A percentile compares a stretch with the other conserved stretches of the same genome.
phyloP scores from a whole-genome alignment of 306 rosid species.

The Prunus davidiana region DNA sequence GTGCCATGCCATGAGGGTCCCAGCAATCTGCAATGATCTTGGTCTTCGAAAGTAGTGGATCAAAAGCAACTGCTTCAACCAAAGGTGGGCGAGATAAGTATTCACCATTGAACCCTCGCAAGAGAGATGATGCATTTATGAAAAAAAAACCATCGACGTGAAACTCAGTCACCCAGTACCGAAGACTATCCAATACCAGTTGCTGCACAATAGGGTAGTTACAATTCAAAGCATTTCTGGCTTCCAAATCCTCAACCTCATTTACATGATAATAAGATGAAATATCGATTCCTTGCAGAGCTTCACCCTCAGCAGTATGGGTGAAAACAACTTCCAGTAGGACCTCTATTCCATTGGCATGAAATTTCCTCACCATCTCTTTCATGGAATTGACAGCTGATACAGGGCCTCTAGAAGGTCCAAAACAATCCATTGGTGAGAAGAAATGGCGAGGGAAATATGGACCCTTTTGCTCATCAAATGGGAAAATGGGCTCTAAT shows the following conservation, averaged over 20 bases:
- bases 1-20: constrained; percentile 55
- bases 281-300: constrained; percentile 79
- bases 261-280: constrained; percentile 50
- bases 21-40: constrained; percentile 79
- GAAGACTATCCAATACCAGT: constrained; percentile 74
- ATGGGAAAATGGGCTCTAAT: constrained; percentile 76
- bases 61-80: constrained; percentile 82
- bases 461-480: constrained; percentile 69
- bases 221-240: constrained; percentile 56
- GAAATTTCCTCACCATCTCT: constrained; percentile 79
- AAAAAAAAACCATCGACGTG: constrained; percentile 92
- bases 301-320: constrained; percentile 56
- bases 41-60: constrained; percentile 71
- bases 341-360: constrained; percentile 84
- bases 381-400: constrained; percentile 66
- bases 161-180: constrained; percentile 84
- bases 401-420: constrained; percentile 59
- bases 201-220: constrained; percentile 76
- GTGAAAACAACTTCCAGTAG: constrained; percentile 86
- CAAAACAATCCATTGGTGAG: constrained; percentile 54
- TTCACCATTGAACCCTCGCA: constrained; percentile 65
- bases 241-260: constrained; percentile 32
- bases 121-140: constrained; percentile 67
- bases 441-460: constrained; percentile 85
- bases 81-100: constrained; percentile 75